Evolutionary conservation across 768 basidiomycete species (phyloP).

Genomic region (Psilocybe subaeruginosa): DNA sequence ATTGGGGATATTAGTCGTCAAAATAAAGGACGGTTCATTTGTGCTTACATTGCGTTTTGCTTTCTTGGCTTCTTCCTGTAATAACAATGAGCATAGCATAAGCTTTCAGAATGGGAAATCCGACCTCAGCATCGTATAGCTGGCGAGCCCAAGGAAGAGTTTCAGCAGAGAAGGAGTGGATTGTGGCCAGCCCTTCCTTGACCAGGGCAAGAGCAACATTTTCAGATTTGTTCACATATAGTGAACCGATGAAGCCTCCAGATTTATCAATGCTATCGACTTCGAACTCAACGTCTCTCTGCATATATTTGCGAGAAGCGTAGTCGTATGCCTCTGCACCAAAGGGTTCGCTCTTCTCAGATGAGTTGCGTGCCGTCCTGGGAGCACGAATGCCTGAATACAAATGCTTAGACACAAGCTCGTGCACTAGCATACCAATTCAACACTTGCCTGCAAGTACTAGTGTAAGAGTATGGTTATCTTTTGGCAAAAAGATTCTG

Average conservation of each 20-base stretch:
- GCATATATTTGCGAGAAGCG: conserved; percentile 81
- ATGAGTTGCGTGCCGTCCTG: conserved; percentile 75
- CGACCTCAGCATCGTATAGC: conserved; percentile 82
- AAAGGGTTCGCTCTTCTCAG: conserved; percentile 89
- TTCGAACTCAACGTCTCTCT: conserved; percentile 93
- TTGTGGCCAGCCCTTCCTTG: conserved; percentile 84
- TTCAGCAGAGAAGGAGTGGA: conserved; percentile 90
- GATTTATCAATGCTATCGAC: conserved; percentile 91
- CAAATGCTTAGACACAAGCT: conserved; percentile 1
- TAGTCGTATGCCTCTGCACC: conserved; percentile 85
- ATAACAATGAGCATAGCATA: conserved; percentile 2
- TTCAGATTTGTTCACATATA: conserved; percentile 84
- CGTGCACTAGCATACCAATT: background rate
- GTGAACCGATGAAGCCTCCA: conserved; percentile 91
- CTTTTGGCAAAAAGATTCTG: conserved; percentile 84
- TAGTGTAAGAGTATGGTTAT: conserved; percentile 91
- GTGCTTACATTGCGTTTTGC: conserved; percentile 73
- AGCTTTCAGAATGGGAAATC: conserved; percentile 10
- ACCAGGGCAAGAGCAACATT: conserved; percentile 87
- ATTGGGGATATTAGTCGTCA: background rate
- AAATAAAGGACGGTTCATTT: background rate
- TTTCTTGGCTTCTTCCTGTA: conserved; percentile 79
- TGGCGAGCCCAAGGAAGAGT: conserved; percentile 77
- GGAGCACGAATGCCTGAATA: conserved; percentile 84
- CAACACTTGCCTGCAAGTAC: conserved; percentile 72